Evolutionary conservation across 805 yeast species (phyloP), one percentile per base, ranked within the genome.

Genomic region (Nematodospora valgi): DNA sequence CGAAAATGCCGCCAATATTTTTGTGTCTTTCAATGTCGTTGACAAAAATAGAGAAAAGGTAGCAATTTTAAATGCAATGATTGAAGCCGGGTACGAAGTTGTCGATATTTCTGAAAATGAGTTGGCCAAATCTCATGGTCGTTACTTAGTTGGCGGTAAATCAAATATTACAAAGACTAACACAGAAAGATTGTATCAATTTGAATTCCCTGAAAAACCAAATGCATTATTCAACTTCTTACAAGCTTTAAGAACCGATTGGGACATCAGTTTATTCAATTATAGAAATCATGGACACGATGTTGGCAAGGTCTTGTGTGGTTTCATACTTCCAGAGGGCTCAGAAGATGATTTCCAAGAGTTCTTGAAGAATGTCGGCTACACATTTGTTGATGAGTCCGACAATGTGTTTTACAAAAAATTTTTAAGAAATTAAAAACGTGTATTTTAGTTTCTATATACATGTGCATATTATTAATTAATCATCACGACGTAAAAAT

Each of bases 201-300:
- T 93, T 51, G 96, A 88, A 60, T 94, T 93, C 70, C 99, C 99
- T 10, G 99, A 93, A 55, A 80, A 93, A 52, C 98, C 98, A 2
- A 95, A 96, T 31, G 97, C 98, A 1, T 70, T 93, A 51, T 76
- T 82, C 19, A 82, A 76, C 39, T 93, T 93, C 64, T 71, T 93
- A 51, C 74, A 72, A 18, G 72, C 80, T 12, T 62, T 93, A 54
- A 77, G 82, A 51, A 71, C 73, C 17, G 78, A 80, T 33, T 93
- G 98, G 97, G 93, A 93, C 56, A 78, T 93, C 43, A 84, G 97
- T 1, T 64, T 93, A 50, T 93, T 93, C 80, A 96, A 93, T 60
- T 93, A 93, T 63, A 80, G 99, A 70, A 88, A 93, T 64, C 95
- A 88, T 49, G 99, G 99, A 25, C 81, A 91, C 34, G 99, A 93